Percentiles rank a stretch among this genome's conserved stretches.
Evolutionary conservation across 352 stramenopile species (phyloP).

Genomic region (Phytophthora pinifolia): DNA sequence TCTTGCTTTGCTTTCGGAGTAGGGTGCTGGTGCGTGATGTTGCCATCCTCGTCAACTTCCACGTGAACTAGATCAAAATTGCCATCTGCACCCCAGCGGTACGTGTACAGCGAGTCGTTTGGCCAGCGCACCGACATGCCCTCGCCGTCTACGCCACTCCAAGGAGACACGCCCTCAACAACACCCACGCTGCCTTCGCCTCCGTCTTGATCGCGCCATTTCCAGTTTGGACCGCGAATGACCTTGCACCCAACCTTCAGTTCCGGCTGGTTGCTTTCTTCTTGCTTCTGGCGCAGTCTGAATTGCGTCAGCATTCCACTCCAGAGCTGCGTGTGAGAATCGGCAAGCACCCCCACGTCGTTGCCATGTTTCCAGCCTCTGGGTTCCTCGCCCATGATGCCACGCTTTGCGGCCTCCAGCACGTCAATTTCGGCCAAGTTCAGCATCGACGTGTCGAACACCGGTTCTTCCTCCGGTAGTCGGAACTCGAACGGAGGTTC

Average conservation of each 20-base stretch:
- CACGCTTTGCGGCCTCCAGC: conserved; percentile 65
- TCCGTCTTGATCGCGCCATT: conserved; percentile 89
- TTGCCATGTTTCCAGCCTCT: conserved; percentile 69
- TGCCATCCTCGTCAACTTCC: conserved; percentile 78
- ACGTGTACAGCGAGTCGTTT: conserved; percentile 88
- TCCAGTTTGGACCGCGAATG: conserved; percentile 90
- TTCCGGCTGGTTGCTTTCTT: conserved; percentile 50
- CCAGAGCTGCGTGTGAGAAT: conserved; percentile 71
- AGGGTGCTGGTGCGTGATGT: conserved; percentile 65
- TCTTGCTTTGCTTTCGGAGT: conserved; percentile 73
- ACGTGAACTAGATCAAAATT: conserved; percentile 88
- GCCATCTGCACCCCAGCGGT: conserved; percentile 85
- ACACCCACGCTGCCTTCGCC: conserved; percentile 80
- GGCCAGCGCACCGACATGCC: conserved; percentile 89
- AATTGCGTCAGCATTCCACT: conserved; percentile 79
- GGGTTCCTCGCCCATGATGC: conserved; percentile 65
- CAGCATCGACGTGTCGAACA: conserved; percentile 66
- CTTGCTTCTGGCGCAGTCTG: conserved; percentile 45
- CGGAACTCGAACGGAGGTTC: conserved; percentile 58
- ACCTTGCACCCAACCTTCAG: conserved; percentile 85
- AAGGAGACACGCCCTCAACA: conserved; percentile 85
- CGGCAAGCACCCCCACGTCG: conserved; percentile 72
- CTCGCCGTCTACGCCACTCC: conserved; percentile 88
- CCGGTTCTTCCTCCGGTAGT: conserved; percentile 63
- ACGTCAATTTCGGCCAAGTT: conserved; percentile 45